Evolutionary conservation across 2,329 filamentous ascomycete species (phyloP), one percentile per base, ranked within the genome.

Genomic region (Helminthosporium solani): DNA sequence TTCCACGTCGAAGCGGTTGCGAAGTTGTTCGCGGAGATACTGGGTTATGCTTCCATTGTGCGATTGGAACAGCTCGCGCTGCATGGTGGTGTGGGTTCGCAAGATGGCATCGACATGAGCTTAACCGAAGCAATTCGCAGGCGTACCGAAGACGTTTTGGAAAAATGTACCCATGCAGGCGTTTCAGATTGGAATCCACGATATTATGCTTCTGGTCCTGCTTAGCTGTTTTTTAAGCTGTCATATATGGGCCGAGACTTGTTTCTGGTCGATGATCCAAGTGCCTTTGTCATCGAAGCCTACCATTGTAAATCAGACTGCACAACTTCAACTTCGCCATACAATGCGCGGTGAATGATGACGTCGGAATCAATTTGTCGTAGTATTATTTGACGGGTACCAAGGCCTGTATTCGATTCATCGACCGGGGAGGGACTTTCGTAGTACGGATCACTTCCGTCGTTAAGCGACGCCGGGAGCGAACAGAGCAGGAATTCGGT

Each of bases 101-200:
- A 79, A 70, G 60, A 78, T 76, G 42, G 71, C 68, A 46, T 78
- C 72, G 2, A 80, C 71, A 48, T 79, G 77, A 3, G 65, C 59
- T 23, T 65, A 68, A 0, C 76, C 76, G 41, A 75, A 76, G 53
- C 75, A 79, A 42, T 77, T 73, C 3, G 75, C 74, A 0, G 75
- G 66, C 38, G 68, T 65, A 15, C 75, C 77, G 43, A 79, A 78
- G 51, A 76, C 78, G 30, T 70, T 72, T 0, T 68, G 63, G 57
- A 79, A 76, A 61, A 79, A 80, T 1, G 68, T 71, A 3, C 64
- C 67, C 2, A 70, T 75, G 49, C 76, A 79, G 2, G 71, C 67
- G 49, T 79, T 79, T 76, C 76, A 79, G 0, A 73, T 68, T 38
- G 53, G 50, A 8, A 48, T 33, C 53, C 53, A 56, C 1, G 33